Conservation (phyloP, 73 alveolate genomes). For the Effrenium voratum region DNA sequence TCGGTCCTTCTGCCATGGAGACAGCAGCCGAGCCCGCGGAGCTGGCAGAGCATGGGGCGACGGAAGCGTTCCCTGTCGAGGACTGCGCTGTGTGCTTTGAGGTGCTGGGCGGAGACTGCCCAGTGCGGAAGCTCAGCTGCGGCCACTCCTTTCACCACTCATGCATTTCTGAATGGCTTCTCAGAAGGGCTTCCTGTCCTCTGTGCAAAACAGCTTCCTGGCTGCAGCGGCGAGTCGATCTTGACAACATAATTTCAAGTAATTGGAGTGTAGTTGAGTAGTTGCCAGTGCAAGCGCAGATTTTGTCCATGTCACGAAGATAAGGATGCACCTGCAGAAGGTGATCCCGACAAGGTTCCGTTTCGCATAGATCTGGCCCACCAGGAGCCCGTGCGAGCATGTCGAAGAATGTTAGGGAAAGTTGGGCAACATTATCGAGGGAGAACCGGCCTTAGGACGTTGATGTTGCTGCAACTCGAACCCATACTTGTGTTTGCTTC, state of each 20-base stretch:
- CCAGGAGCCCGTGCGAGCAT: slow-evolving; percentile 11
- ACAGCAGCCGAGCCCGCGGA: too few species aligned
- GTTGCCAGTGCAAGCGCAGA: neutral
- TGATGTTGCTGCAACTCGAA: too few species aligned
- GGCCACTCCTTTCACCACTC: slow-evolving; percentile 77
- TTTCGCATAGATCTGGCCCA: slow-evolving; percentile 72
- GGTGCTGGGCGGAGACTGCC: slow-evolving; percentile 70
- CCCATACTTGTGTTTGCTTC: too few species aligned
- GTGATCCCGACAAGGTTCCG: slow-evolving; percentile 48
- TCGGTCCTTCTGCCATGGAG: too few species aligned
- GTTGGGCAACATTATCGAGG: neutral
- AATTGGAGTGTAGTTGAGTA: neutral
- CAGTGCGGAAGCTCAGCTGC: slow-evolving; percentile 52
- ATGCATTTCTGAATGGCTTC: slow-evolving; percentile 66
- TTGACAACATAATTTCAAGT: neutral
- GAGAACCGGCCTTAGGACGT: too few species aligned
- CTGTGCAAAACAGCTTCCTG: slow-evolving; percentile 58
- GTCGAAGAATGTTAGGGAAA: neutral
- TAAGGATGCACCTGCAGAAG: neutral
- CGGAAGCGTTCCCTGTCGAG: too few species aligned
- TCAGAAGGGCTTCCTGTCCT: slow-evolving; percentile 61
- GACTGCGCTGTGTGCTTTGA: slow-evolving; percentile 87
- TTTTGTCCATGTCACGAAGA: neutral
- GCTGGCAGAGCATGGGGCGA: too few species aligned
- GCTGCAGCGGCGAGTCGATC: neutral